Percentiles rank a stretch among this genome's conserved stretches.
Evolutionary conservation across 1,284 basidiomycete genomes (phyloP).

Genomic region (Peniophora sp.): DNA sequence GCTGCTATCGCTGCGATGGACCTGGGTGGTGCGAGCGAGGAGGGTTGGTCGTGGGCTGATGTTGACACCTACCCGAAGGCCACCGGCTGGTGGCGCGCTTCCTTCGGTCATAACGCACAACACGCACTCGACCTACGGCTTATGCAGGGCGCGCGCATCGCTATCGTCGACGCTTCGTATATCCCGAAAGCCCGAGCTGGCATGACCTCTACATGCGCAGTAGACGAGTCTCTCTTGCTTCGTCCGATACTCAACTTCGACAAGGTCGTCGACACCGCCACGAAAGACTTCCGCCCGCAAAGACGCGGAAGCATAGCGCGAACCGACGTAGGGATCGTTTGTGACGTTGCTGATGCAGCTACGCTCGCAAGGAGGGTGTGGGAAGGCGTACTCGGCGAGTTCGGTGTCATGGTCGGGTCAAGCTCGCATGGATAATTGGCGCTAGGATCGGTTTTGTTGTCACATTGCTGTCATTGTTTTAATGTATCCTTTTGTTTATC

Average conservation of each 20-base stretch:
- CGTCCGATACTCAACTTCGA: constrained; percentile 56
- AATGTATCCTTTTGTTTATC: too few relatives aligned
- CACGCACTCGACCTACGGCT: constrained; percentile 76
- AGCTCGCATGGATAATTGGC: neutral
- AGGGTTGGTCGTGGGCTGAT: constrained; percentile 59
- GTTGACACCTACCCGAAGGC: constrained; percentile 69
- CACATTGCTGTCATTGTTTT: neutral
- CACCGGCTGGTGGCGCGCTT: constrained; percentile 72
- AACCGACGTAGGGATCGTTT: constrained; percentile 57
- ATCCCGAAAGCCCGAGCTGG: constrained; percentile 31
- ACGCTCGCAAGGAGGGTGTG: constrained; percentile 26
- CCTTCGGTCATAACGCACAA: constrained; percentile 30
- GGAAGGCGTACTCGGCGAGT: constrained; percentile 34
- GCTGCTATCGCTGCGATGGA: constrained; percentile 27
- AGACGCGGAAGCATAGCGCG: constrained; percentile 38
- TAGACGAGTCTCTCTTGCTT: constrained; percentile 28
- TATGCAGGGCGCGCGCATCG: constrained; percentile 55
- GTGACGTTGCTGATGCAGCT: constrained; percentile 39
- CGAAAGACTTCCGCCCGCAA: constrained; percentile 26
- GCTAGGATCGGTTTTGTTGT: neutral
- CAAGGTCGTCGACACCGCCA: constrained; percentile 36
- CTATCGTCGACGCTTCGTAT: constrained; percentile 56
- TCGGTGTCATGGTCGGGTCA: neutral
- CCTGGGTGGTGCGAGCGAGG: constrained; percentile 59
- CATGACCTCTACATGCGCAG: constrained; percentile 24